Percentiles rank a stretch among this genome's conserved stretches.
Conservation (phyloP, 140 eudicot species). For the Senecio squalidus region DNA sequence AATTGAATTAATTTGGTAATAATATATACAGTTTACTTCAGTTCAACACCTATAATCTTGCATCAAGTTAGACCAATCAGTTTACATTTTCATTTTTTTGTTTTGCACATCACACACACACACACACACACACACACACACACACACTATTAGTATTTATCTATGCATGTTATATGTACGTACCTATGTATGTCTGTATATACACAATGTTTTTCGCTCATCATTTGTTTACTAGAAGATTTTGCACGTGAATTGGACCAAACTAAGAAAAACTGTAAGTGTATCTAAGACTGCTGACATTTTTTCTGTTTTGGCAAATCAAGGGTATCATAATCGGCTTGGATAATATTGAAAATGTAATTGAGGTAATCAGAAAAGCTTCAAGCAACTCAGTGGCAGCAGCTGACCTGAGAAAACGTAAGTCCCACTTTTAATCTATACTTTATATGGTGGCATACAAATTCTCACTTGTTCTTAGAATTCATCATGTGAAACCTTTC, state of each 20-base stretch:
- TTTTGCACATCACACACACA: too few species aligned
- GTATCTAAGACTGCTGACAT: background rate
- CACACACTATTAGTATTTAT: too few species aligned
- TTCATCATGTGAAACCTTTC: background rate
- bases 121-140: too few species aligned
- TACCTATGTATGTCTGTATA: background rate
- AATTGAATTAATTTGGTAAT: background rate
- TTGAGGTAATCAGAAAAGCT: slow-evolving; percentile 67
- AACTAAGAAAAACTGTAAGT: background rate
- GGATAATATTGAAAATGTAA: slow-evolving; percentile 80
- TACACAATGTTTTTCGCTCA: background rate
- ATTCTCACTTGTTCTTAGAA: background rate
- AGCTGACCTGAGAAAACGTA: slow-evolving; percentile 65
- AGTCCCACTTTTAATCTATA: slow-evolving; percentile 2
- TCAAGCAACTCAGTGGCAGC: slow-evolving; percentile 70
- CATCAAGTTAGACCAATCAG: too few species aligned
- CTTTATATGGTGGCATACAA: background rate
- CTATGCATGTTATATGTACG: too few species aligned
- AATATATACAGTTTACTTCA: too few species aligned
- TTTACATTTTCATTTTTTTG: too few species aligned
- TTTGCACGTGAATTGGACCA: background rate
- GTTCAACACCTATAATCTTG: too few species aligned
- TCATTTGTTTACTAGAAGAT: slow-evolving; percentile 2
- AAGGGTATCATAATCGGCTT: slow-evolving; percentile 91
- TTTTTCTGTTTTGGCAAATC: slow-evolving; percentile 14